Conservation (phyloP, 768 basidiomycete genomes). For the Psilocybe azurescens region DNA sequence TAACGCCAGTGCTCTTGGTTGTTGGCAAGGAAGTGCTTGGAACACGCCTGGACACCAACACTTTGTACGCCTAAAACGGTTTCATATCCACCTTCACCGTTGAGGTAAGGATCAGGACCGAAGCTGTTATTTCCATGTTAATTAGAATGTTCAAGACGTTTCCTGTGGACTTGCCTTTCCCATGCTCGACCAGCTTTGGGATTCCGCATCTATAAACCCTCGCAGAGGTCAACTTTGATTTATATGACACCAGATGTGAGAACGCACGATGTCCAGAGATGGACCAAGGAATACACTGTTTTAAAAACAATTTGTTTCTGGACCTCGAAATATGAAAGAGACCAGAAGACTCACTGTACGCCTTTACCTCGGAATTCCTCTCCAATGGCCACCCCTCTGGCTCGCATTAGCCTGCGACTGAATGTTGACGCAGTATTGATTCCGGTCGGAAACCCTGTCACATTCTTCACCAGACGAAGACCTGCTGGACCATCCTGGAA, state of each 20-base stretch:
- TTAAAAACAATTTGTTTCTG: neutral
- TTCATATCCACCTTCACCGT: constrained; percentile 63
- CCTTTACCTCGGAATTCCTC: constrained; percentile 76
- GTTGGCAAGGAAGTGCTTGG: constrained; percentile 56
- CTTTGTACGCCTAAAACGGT: constrained; percentile 65
- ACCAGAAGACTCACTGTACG: constrained; percentile 42
- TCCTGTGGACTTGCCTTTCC: constrained; percentile 43
- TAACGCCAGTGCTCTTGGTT: constrained; percentile 61
- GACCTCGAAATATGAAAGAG: too few relatives aligned
- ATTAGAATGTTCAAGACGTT: neutral
- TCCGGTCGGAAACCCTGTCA: constrained; percentile 62
- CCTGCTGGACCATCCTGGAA: constrained; percentile 57
- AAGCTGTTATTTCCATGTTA: constrained; percentile 34
- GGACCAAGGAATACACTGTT: constrained; percentile 55
- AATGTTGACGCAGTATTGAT: constrained; percentile 58
- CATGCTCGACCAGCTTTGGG: constrained; percentile 55
- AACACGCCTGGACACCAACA: constrained; percentile 63
- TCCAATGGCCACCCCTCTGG: constrained; percentile 65
- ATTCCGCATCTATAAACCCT: constrained; percentile 47
- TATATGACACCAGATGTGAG: neutral
- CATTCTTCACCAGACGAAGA: constrained; percentile 44
- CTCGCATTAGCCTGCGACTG: constrained; percentile 66
- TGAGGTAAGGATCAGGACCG: constrained; percentile 68
- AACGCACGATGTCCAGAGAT: constrained; percentile 57
- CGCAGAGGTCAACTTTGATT: neutral